Percentiles rank a stretch among this genome's conserved stretches.
Conservation (phyloP, 2,329 filamentous ascomycete species). For the Pseudogymnoascus sp. region DNA sequence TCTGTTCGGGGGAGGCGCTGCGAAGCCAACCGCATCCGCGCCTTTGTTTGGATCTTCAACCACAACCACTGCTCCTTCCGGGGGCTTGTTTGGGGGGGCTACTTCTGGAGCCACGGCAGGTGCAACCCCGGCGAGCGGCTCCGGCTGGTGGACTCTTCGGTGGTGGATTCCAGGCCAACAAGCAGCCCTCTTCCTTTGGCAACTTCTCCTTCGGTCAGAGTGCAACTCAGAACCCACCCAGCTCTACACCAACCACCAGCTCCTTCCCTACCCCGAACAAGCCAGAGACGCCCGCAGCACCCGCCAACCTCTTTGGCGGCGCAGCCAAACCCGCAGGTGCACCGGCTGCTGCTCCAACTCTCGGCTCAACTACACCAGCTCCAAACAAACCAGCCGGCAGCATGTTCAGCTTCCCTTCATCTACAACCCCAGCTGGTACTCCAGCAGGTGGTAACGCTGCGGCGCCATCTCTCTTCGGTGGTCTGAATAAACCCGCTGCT, state of each 20-base stretch:
- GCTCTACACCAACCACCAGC: not conserved
- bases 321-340: not conserved
- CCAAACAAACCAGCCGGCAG: conserved; percentile 15
- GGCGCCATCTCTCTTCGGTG: conserved; percentile 15
- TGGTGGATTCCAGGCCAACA: conserved; percentile 14
- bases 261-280: not conserved
- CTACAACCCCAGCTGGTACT: conserved; percentile 4
- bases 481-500: not conserved
- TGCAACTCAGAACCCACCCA: not conserved
- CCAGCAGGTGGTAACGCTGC: not conserved
- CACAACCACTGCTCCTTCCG: conserved; percentile 26
- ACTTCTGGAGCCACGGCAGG: not conserved
- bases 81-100: conserved; percentile 19
- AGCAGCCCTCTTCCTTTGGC: conserved; percentile 8
- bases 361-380: conserved; percentile 24
- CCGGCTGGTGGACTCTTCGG: conserved; percentile 29
- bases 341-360: conserved; percentile 12
- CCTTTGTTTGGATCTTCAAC: conserved; percentile 22
- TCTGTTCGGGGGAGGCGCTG: not conserved
- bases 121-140: conserved; percentile 19
- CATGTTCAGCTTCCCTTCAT: conserved; percentile 8
- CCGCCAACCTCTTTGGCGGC: conserved; percentile 9
- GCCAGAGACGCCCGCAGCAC: not conserved
- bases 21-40: conserved; percentile 13
- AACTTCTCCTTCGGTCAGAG: conserved; percentile 1